These are phyloP conservation scores for Pilaira anomala DNA, from an alignment of 192 early-diverging fungal species.

Conservation along the genomic window DNA sequence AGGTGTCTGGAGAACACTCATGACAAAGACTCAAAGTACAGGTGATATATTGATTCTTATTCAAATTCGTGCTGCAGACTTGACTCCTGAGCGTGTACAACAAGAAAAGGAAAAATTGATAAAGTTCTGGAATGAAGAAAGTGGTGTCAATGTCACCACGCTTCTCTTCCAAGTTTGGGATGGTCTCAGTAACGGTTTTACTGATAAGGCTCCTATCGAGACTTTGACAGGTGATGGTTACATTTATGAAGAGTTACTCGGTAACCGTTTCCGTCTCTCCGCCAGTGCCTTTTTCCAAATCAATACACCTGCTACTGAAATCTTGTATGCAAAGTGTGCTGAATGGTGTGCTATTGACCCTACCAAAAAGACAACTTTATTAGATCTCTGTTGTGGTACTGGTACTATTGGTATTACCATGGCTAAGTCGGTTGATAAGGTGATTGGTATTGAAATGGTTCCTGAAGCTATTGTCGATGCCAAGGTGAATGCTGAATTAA, in stretches of 20 bases:
- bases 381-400: conserved; percentile 84
- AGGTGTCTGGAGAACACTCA: conserved; percentile 64
- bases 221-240: conserved; percentile 50
- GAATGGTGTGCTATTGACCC: conserved; percentile 34
- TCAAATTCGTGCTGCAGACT: conserved; percentile 50
- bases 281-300: conserved; percentile 78
- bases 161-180: conserved; percentile 48
- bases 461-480: conserved; percentile 71
- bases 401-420: conserved; percentile 81
- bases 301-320: conserved; percentile 67
- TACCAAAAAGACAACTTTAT: conserved; percentile 41
- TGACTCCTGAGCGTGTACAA: conserved; percentile 39
- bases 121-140: conserved; percentile 31
- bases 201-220: conserved; percentile 41
- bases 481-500: conserved; percentile 55
- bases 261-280: conserved; percentile 65
- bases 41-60: conserved; percentile 66
- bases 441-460: conserved; percentile 73
- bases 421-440: conserved; percentile 60
- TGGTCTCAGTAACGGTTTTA: conserved; percentile 57
- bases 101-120: conserved; percentile 33
- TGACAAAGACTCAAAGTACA: conserved; percentile 58
- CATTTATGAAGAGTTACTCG: conserved; percentile 65
- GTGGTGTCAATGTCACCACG: conserved; percentile 42
- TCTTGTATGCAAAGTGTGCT: conserved; percentile 52